Conservation (phyloP, 495 filamentous ascomycete species). For the Xylaria castorea region DNA sequence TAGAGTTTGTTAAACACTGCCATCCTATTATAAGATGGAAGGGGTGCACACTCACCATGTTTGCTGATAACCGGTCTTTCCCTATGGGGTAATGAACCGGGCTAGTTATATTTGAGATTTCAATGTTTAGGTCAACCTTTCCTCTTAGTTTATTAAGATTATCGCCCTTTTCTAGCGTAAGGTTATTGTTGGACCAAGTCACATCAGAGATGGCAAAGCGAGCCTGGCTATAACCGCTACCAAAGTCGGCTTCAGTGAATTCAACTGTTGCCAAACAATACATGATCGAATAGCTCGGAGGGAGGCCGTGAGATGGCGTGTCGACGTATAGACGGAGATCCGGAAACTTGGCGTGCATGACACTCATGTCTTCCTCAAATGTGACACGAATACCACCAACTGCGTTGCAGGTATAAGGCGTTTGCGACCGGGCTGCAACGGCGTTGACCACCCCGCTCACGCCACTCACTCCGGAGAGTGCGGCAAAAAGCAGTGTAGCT, state of each 20-base stretch:
- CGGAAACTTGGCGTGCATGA: constrained; percentile 21
- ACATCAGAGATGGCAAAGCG: constrained; percentile 21
- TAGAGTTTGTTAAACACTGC: not conserved
- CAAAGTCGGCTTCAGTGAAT: constrained; percentile 20
- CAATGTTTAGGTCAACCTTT: constrained; percentile 19
- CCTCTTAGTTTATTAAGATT: constrained; percentile 2
- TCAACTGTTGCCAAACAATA: constrained; percentile 7
- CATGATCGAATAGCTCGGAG: constrained; percentile 20
- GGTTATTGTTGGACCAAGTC: constrained; percentile 11
- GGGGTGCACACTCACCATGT: constrained; percentile 10
- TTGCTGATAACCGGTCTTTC: constrained; percentile 7
- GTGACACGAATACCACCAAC: constrained; percentile 6
- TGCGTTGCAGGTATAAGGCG: constrained; percentile 19
- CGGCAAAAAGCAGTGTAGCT: not conserved
- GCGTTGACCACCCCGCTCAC: constrained; percentile 14
- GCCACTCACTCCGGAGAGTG: constrained; percentile 4
- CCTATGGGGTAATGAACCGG: constrained; percentile 23
- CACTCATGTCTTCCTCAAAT: constrained; percentile 19
- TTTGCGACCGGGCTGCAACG: constrained; percentile 16
- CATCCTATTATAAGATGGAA: not conserved
- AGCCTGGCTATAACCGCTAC: constrained; percentile 5
- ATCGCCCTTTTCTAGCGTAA: constrained; percentile 17
- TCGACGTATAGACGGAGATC: constrained; percentile 14
- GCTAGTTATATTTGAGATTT: constrained; percentile 14
- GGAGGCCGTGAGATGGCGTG: constrained; percentile 21